Base-by-base conservation (phyloP, 768 basidiomycete genomes). In the Leccinum disarticulatum region DNA sequence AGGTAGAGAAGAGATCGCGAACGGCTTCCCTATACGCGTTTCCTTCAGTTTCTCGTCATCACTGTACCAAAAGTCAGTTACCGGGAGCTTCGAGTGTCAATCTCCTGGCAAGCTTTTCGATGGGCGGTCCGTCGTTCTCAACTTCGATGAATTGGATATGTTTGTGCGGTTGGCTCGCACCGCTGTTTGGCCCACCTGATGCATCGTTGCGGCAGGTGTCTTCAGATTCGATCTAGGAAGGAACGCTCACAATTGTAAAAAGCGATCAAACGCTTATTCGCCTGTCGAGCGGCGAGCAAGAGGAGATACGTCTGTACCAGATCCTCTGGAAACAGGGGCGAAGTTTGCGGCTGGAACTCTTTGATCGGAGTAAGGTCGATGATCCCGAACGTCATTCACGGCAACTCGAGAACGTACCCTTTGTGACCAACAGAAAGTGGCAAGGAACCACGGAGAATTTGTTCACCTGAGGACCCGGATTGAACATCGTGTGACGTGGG, bases 91-190 rank as follows among this genome's bases (percentile, higher is more conserved):
- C 87, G 51, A 93, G 71, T 15, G 76, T 79, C 10, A 81, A 76
- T 19, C 76, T 73, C 64, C 79, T 79, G 5, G 91, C 87, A 55
- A 93, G 78, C 57, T 73, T 77, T 73, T 95, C 94, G 27, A 95
- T 80, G 0, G 95, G 95, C 14, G 91, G 89, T 2, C 85, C 88
- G 36, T 82, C 81, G 43, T 76, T 77, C 10, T 81, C 81, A 17
- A 84, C 68, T 35, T 91, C 87, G 35, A 95, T 73, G 62, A 95
- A 87, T 71, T 96, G 94, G n/a, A 95, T 64, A 70, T 97, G 95
- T 68, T 95, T 93, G 75, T 95, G 93, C 2, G 82, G 79, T 74
- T 97, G 95, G 70, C 92, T 94, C 11, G 95, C 93, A 28, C 94
- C 94, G 58, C 90, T 92, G 56, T 80, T 77, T 30, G 84, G 79